Base-by-base conservation (phyloP, 2,329 filamentous ascomycete species). In the Penicillium sp. region DNA sequence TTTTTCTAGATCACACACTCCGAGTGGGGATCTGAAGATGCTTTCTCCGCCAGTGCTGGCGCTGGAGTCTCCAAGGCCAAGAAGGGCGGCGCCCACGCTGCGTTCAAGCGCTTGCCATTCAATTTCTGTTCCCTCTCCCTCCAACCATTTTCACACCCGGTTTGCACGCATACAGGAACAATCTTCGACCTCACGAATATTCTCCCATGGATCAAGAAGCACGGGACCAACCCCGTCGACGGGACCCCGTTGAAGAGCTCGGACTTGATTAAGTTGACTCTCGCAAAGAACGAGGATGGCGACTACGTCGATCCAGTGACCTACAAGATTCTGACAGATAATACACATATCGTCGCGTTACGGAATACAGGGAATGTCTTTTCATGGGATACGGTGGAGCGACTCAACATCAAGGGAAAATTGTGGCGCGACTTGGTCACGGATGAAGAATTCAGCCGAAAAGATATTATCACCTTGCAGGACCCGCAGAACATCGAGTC, bases 131-230 rank as follows among this genome's bases (percentile, higher is more conserved):
- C 94, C 60, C 87, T 96, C 38, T 96, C 90, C 58, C 87, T 99
- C 34, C 94, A 97, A 71, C 95, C 95, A 8, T 99, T 97, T 79
- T 85, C 88, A 69, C 90, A 96, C 69, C 92, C 94, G 5, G 94
- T 99, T 35, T 99, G 94, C 79, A 97, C 93, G 1, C 70, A 83
- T 4, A 82, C 89, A 40, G 94, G 94, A 51, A 94, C 88, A 13
- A 93, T 96, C 58, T 99, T 97, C 75, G 95, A 99, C 69, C 84
- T 97, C 66, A 93, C 94, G 65, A 90, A 96, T 69, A 97, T 99
- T 58, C 81, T 92, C 39, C 87, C 92, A 49, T 99, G 94, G 94
- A 84, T 99, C 26, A 90, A 93, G 60, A 96, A 95, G 72, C 90
- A 96, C 75, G 85, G 88, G 64, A 97, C 92, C 43, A 97, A 97